A percentile compares a stretch with the other conserved stretches of the same genome.
Evolutionary conservation across 1,284 basidiomycete species (phyloP).

Genomic region (Irpex sp.): DNA sequence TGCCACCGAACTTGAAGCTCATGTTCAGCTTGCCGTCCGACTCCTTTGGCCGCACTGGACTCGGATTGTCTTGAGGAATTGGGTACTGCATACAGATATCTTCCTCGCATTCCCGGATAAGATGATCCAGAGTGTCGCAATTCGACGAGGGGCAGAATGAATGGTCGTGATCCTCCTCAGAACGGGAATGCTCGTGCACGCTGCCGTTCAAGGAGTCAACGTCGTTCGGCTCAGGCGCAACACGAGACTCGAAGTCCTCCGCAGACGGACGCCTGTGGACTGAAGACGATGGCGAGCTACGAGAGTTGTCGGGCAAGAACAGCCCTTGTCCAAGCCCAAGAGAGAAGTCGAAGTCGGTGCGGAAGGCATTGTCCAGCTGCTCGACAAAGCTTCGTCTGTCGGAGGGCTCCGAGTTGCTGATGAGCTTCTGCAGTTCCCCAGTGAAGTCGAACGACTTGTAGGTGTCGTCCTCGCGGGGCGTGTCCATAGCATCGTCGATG

Average conservation of each 20-base stretch:
- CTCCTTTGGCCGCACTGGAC: slow-evolving; percentile 39
- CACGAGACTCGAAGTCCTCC: slow-evolving; percentile 22
- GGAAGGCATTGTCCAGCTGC: slow-evolving; percentile 75
- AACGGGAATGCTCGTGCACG: slow-evolving; percentile 3
- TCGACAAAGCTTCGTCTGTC: slow-evolving; percentile 78
- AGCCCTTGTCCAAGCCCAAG: slow-evolving; percentile 29
- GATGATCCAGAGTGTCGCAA: slow-evolving; percentile 23
- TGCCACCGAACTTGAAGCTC: slow-evolving; percentile 71
- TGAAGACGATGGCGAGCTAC: slow-evolving; percentile 37
- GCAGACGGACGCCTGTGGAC: slow-evolving; percentile 15
- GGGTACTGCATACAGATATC: slow-evolving; percentile 27
- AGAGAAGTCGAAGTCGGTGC: slow-evolving; percentile 54
- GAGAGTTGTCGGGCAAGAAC: slow-evolving; percentile 28
- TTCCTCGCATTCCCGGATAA: slow-evolving; percentile 23
- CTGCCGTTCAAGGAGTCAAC: slow-evolving; percentile 4
- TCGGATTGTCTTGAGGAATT: slow-evolving; percentile 14
- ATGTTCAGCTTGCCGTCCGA: slow-evolving; percentile 64
- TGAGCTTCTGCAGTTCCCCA: slow-evolving; percentile 65
- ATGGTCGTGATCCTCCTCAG: neutral
- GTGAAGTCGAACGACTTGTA: slow-evolving; percentile 87
- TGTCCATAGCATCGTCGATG: slow-evolving; percentile 12
- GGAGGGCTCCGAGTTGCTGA: slow-evolving; percentile 61
- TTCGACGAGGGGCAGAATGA: slow-evolving; percentile 17
- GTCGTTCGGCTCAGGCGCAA: slow-evolving; percentile 12
- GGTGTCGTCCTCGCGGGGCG: slow-evolving; percentile 51